These are phyloP conservation scores for Salvia sclarea DNA, from an alignment of 305 asterid genomes.

Conservation along the genomic window DNA sequence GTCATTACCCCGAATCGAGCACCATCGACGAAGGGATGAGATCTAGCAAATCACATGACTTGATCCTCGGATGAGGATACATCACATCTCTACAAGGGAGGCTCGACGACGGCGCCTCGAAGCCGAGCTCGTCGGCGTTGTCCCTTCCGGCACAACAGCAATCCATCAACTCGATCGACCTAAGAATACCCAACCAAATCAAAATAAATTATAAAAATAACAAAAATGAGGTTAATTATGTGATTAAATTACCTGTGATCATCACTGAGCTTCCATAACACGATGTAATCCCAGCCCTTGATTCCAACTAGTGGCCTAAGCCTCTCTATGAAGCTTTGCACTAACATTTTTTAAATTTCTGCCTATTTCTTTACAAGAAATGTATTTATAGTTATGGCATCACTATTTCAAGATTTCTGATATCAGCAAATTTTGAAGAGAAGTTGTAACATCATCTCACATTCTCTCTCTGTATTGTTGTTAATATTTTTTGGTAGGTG, in stretches of 20 bases:
- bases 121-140: conserved; percentile 35
- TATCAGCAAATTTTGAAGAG: neutral
- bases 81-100: conserved; percentile 69
- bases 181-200: neutral
- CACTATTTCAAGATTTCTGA: conserved; percentile 5
- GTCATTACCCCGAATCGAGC: conserved; percentile 73
- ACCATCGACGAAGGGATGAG: conserved; percentile 57
- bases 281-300: conserved; percentile 52
- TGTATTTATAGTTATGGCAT: neutral
- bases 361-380: conserved; percentile 22
- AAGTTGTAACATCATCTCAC: neutral
- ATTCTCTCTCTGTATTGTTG: neutral
- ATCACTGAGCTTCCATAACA: conserved; percentile 47
- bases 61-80: conserved; percentile 60
- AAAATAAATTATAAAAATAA: neutral
- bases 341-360: conserved; percentile 39
- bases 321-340: conserved; percentile 45
- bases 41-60: conserved; percentile 59
- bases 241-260: conserved; percentile 38
- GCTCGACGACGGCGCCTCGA: conserved; percentile 21
- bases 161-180: conserved; percentile 58
- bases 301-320: conserved; percentile 49
- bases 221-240: neutral
- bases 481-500: conserved; percentile 38
- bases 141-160: conserved; percentile 80